Evolutionary conservation across 805 yeast species (phyloP), one percentile per base, ranked within the genome.

Genomic region (Myxozyma mucilagina): DNA sequence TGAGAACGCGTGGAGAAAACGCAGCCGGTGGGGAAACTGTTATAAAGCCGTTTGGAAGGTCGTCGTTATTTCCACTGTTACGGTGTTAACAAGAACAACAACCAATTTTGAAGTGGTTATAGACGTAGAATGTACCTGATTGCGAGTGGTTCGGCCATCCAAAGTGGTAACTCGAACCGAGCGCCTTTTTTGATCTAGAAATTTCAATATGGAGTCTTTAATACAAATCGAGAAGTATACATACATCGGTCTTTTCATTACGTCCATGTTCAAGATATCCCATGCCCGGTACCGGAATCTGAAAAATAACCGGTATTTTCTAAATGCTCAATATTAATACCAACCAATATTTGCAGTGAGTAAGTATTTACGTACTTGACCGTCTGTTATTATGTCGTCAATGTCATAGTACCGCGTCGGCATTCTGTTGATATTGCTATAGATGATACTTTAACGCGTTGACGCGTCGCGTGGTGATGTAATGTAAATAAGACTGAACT

Each of bases 71-170:
- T 58, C 73, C 54, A 59, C 68, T 29, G 67, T 3, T 38, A n/a
- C 5, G 41, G 16, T 13, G 16, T 38, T n/a, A 45, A n/a, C 63
- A 55, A 4, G n/a, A n/a, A n/a, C n/a, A 16, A 9, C 68, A 4
- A 65, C 68, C 7, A 66, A 65, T 13, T 73, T 76, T 8, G 69
- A 75, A 0, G 74, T 72, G 11, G 71, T 75, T 32, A 74, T 14
- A n/a, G 47, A 65, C 71, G 68, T 43, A 11, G 62, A 66, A 16
- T 20, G 50, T 66, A 70, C 68, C 75, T 73, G 18, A 82, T 76
- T 0, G 96, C 96, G 36, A 92, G 75, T 1, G 87, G 82, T 60
- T 86, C 86, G 0, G 97, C 96, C 44, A 93, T 74, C 98, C 98
- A 93, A 34, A 91, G 73, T 0, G 98, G 98, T 29, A 93, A 78